Evolutionary conservation across 1,139 yeast species (phyloP), one percentile per base, ranked within the genome.

Genomic region (Yamadazyma atmosphaerica): DNA sequence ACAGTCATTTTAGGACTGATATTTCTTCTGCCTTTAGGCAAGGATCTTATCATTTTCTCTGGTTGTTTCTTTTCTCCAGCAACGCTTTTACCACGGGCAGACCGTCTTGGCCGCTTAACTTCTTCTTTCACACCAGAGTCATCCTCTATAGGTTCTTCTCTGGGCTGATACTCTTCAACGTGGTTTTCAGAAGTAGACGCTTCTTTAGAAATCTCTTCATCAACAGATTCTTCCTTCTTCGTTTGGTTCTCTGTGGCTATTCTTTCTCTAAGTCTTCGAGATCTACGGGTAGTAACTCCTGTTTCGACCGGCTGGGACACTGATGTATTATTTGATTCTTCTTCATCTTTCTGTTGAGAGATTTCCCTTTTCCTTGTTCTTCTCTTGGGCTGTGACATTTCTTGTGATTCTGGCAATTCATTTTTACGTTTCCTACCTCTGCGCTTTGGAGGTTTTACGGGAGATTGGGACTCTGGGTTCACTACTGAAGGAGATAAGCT

Each of bases 61-160:
- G 21, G 14, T 5, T 7, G 5, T 28, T 28, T 17, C 4, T 10
- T 9, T 12, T 16, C 22, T 3, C 8, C 15, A 12, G 4, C 12
- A 16, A 12, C 18, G 3, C 22, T 11, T 23, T 30, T 35, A 18
- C 22, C 19, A 35, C 37, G 37, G 7, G n/a, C 14, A 4, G 37
- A 35, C 24, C 37, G 22, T 29, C 37, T 28, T 11, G n/a, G n/a
- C n/a, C n/a, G n/a, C n/a, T n/a, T 19, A 19, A 19, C 22, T 9
- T 6, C 22, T 19, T 19, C 9, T 19, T 19, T 6, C 22, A 6
- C 22, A 19, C 6, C 6, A 19, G 22, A 19, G 22, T n/a, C n/a
- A n/a, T n/a, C n/a, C n/a, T n/a, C n/a, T n/a, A n/a, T n/a, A n/a
- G n/a, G n/a, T n/a, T n/a, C n/a, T n/a, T n/a, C n/a, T n/a, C n/a